A percentile compares a stretch with the other conserved stretches of the same genome.
Conservation (phyloP, 257 asterid genomes). For the Gentiana dahurica region DNA sequence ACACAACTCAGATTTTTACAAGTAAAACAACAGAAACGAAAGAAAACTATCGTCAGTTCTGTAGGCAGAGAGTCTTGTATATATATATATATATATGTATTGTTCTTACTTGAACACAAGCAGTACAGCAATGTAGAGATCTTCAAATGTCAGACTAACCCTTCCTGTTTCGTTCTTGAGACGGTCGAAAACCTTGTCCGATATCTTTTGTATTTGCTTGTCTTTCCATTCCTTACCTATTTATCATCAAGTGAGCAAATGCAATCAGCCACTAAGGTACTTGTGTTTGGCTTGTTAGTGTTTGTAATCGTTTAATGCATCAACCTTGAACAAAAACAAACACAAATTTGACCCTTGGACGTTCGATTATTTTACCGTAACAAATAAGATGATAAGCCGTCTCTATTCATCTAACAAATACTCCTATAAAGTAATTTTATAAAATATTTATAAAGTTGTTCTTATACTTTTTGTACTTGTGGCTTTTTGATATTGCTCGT, state of each 20-base stretch:
- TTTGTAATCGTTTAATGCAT: not conserved
- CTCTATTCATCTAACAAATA: not conserved
- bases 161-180: constrained; percentile 47
- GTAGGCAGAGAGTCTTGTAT: too few relatives aligned
- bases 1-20: constrained; percentile 3
- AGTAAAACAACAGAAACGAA: not conserved
- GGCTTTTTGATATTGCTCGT: too few relatives aligned
- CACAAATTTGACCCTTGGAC: not conserved
- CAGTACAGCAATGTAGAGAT: constrained; percentile 79
- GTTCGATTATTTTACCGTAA: not conserved
- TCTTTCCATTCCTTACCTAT: constrained; percentile 88
- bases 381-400: not conserved
- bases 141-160: constrained; percentile 59
- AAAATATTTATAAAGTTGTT: too few relatives aligned
- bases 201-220: constrained; percentile 40
- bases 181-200: constrained; percentile 57
- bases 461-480: too few relatives aligned
- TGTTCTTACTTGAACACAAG: constrained; percentile 68
- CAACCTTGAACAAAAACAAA: not conserved
- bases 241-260: constrained; percentile 1
- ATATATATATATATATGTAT: too few relatives aligned
- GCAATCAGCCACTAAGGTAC: not conserved
- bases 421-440: not conserved
- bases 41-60: too few relatives aligned
- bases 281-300: not conserved